Conservation (phyloP, 345 rosid genomes). For the Salix dunnii region DNA sequence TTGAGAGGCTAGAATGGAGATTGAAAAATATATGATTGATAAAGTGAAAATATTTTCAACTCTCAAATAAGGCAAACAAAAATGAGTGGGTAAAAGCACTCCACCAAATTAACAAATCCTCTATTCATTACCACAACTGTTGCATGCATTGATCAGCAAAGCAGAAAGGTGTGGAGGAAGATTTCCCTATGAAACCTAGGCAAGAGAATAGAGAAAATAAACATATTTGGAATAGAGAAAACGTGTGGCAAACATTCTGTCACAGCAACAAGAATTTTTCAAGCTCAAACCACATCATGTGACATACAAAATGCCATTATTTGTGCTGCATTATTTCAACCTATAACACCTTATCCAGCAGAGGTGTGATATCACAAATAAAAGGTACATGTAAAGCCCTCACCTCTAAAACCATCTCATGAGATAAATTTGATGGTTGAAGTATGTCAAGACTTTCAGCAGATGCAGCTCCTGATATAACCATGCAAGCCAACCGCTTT, state of each 20-base stretch:
- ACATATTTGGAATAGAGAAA: too few relatives aligned
- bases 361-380: neutral
- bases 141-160: neutral
- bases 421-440: slow-evolving; percentile 58
- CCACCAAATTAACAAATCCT: neutral
- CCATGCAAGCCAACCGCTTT: slow-evolving; percentile 74
- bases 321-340: neutral
- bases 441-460: slow-evolving; percentile 58
- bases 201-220: neutral
- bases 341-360: neutral
- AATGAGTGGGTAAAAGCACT: neutral
- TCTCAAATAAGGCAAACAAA: neutral
- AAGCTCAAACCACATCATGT: slow-evolving; percentile 1
- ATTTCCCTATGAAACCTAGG: neutral
- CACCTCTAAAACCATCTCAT: slow-evolving; percentile 53
- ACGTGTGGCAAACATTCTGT: neutral
- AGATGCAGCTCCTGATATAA: slow-evolving; percentile 57
- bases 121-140: neutral
- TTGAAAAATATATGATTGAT: neutral
- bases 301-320: neutral
- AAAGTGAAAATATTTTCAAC: neutral
- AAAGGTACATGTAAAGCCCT: slow-evolving; percentile 15
- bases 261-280: neutral
- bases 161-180: neutral
- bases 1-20: neutral